Evolutionary conservation across 2,329 filamentous ascomycete genomes (phyloP).

Genomic region (Fusarium setosum): DNA sequence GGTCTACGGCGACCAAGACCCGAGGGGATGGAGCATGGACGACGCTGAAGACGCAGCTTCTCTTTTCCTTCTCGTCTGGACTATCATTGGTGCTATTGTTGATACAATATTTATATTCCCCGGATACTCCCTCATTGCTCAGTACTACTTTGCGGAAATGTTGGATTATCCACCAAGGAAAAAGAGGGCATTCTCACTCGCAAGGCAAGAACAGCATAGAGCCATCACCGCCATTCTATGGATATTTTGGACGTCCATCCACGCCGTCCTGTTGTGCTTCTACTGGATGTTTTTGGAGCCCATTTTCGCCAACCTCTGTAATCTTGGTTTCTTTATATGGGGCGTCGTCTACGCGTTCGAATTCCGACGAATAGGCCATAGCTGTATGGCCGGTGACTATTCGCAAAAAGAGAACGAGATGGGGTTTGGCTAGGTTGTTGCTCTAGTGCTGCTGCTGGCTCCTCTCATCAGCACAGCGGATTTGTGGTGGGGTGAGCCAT

Average conservation of each 20-base stretch:
- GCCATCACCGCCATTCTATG: neutral
- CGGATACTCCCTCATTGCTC: neutral
- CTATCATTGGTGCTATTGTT: neutral
- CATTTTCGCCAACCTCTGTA: neutral
- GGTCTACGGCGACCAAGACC: neutral
- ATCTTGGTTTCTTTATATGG: neutral
- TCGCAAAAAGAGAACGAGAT: neutral
- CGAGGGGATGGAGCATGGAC: neutral
- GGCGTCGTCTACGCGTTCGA: neutral
- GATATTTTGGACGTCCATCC: neutral
- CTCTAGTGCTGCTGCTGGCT: neutral
- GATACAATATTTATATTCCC: neutral
- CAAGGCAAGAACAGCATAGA: no score
- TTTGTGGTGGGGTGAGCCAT: neutral
- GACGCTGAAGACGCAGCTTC: neutral
- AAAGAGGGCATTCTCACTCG: no score
- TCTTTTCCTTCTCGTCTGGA: neutral
- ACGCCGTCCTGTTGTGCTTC: neutral
- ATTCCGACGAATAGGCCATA: neutral
- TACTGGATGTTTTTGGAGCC: neutral
- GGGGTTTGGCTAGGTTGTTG: neutral
- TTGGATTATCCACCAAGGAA: no score
- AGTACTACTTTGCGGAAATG: neutral
- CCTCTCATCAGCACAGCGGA: neutral
- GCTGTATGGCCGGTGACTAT: neutral